These are phyloP conservation scores for Aspergillus novoparasiticus DNA, from an alignment of 2,329 filamentous ascomycete species.

Conservation along the genomic window DNA sequence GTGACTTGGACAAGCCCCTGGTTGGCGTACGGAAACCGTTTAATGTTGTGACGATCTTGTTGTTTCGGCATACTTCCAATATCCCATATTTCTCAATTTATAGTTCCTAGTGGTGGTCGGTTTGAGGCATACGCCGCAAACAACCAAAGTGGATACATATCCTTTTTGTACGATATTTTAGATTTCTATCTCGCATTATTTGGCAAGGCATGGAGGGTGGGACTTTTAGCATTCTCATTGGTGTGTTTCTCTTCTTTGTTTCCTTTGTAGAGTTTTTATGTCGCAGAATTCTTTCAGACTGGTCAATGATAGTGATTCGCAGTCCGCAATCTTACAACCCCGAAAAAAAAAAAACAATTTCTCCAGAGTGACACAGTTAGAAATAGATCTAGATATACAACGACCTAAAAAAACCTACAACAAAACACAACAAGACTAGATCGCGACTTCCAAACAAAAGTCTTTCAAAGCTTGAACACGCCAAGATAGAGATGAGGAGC, in stretches of 20 bases:
- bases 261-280: neutral
- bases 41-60: slow-evolving; percentile 2
- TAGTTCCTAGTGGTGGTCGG: neutral
- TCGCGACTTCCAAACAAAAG: neutral
- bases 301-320: neutral
- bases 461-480: neutral
- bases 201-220: slow-evolving; percentile 6
- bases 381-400: neutral
- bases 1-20: neutral
- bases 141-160: slow-evolving; percentile 1
- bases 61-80: neutral
- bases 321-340: neutral
- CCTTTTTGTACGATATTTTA: slow-evolving; percentile 14
- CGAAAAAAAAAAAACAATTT: neutral
- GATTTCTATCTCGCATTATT: slow-evolving; percentile 12
- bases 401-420: neutral
- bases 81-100: neutral
- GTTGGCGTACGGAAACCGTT: neutral
- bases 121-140: neutral
- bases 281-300: neutral
- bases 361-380: neutral
- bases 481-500: slow-evolving; percentile 1
- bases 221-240: neutral
- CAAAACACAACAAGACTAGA: neutral
- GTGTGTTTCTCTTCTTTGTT: neutral